Evolutionary conservation across 257 asterid species (phyloP), one percentile per base, ranked within the genome.

Genomic region (Leptodermis oblonga): DNA sequence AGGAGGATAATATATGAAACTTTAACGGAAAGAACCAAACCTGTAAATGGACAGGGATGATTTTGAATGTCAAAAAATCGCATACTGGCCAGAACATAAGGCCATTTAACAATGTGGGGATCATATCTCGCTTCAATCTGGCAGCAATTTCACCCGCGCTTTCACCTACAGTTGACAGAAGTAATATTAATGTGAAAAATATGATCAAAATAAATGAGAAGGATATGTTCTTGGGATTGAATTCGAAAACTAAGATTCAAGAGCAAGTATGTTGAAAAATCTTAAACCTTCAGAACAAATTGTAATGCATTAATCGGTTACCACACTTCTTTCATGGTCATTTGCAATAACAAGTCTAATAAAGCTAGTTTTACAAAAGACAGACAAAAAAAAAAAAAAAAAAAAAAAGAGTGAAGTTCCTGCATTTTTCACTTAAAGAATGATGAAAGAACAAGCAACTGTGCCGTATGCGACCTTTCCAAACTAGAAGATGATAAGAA

Each of bases 51-150:
- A 90, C 88, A 5, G 97, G 96, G 80, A 92, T 67, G 76, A 83
- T 65, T 84, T 83, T 92, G 86, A 74, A 90, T 28, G 97, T 90
- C 65, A 92, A 55, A 84, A 90, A 88, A 75, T 92, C 98, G 60
- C 98, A 92, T 12, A 84, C 7, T 17, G 98, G 98, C 98, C 96
- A 92, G 82, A 74, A 88, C 73, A 92, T 59, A 53, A 90, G 86
- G 55, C 97, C 98, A 34, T 78, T 84, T 65, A 78, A 67, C 84
- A 87, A 65, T 59, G 97, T 90, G 0, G 98, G 97, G 71, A 92
- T 74, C 77, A 90, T 76, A 70, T 92, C 97, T n/a, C 96, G 82
- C 73, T 80, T 86, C 86, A 88, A 82, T 75, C 97, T 79, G 68
- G 88, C 95, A 71, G 71, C 78, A 62, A 90, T 86, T 81, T 92